These are phyloP conservation scores for Pisolithus thermaeus DNA, from an alignment of 1,284 basidiomycete species.

Conservation along the genomic window DNA sequence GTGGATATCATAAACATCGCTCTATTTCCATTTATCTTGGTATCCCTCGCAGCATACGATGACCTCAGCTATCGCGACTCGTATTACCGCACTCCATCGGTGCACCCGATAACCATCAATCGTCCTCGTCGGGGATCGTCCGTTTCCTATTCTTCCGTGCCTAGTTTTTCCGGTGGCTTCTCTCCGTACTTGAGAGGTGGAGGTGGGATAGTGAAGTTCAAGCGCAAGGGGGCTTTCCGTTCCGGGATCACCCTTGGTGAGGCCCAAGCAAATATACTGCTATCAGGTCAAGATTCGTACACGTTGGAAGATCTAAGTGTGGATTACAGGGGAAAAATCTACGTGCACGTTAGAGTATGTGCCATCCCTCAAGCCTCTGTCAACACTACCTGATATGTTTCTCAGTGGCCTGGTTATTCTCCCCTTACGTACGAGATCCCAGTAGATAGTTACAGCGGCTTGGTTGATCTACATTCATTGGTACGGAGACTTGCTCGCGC, in stretches of 20 bases:
- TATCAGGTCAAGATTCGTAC: slow-evolving; percentile 57
- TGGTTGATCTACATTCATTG: slow-evolving; percentile 59
- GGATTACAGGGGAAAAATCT: slow-evolving; percentile 52
- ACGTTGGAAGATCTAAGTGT: slow-evolving; percentile 58
- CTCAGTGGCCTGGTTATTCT: slow-evolving; percentile 65
- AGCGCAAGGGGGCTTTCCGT: slow-evolving; percentile 59
- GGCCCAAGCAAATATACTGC: slow-evolving; percentile 57
- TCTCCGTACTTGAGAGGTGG: slow-evolving; percentile 23
- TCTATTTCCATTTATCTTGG: slow-evolving; percentile 5
- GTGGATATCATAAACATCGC: not conserved
- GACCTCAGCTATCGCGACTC: slow-evolving; percentile 18
- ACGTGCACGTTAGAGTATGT: slow-evolving; percentile 56
- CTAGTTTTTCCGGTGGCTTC: slow-evolving; percentile 33
- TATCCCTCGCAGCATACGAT: slow-evolving; percentile 21
- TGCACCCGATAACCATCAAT: slow-evolving; percentile 17
- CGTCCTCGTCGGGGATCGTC: slow-evolving; percentile 48
- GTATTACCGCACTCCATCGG: slow-evolving; percentile 22
- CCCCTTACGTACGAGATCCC: slow-evolving; percentile 73
- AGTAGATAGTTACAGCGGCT: slow-evolving; percentile 59
- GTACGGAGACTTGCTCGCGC: slow-evolving; percentile 64
- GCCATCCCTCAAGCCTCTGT: not conserved
- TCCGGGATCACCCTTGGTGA: slow-evolving; percentile 65
- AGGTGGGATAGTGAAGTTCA: slow-evolving; percentile 60
- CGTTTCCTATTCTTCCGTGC: slow-evolving; percentile 43
- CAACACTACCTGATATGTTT: slow-evolving; percentile 2